Conservation (phyloP, 352 stramenopile species). For the Phytopythium ostracodes region DNA sequence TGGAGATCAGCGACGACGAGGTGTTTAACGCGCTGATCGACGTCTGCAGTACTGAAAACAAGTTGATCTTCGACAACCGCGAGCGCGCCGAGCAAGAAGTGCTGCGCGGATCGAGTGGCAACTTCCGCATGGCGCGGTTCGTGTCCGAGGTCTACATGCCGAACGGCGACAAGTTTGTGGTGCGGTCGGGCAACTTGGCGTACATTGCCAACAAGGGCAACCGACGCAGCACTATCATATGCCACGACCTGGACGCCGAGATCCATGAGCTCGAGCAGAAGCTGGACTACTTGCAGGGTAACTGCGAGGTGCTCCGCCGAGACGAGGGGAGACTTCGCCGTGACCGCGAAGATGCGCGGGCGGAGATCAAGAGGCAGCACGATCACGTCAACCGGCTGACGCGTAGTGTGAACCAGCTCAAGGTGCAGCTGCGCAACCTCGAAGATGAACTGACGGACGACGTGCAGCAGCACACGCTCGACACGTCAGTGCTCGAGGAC, state of each 20-base stretch:
- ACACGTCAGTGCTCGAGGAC: slow-evolving; percentile 75
- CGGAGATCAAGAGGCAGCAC: slow-evolving; percentile 39
- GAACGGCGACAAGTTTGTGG: slow-evolving; percentile 73
- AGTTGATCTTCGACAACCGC: slow-evolving; percentile 66
- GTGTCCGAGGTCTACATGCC: slow-evolving; percentile 71
- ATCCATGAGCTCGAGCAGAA: slow-evolving; percentile 53
- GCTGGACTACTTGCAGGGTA: slow-evolving; percentile 43
- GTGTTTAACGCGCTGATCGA: slow-evolving; percentile 84
- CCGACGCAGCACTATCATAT: slow-evolving; percentile 65
- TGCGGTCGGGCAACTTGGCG: slow-evolving; percentile 68
- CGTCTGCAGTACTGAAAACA: slow-evolving; percentile 72
- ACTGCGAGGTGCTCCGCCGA: slow-evolving; percentile 41
- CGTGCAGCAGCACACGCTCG: slow-evolving; percentile 54
- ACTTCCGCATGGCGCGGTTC: slow-evolving; percentile 55
- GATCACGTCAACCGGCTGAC: slow-evolving; percentile 58
- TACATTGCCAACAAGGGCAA: slow-evolving; percentile 77
- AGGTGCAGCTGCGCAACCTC: slow-evolving; percentile 49
- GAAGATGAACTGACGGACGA: slow-evolving; percentile 71
- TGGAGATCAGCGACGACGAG: slow-evolving; percentile 69
- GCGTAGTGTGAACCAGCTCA: slow-evolving; percentile 47
- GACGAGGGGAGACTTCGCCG: slow-evolving; percentile 44
- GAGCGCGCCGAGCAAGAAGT: slow-evolving; percentile 48
- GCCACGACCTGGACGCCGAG: slow-evolving; percentile 63
- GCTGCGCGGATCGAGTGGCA: slow-evolving; percentile 50
- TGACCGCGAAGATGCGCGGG: slow-evolving; percentile 37